These are phyloP conservation scores for Forsythia viridissima DNA, from an alignment of 257 asterid species.

Conservation along the genomic window DNA sequence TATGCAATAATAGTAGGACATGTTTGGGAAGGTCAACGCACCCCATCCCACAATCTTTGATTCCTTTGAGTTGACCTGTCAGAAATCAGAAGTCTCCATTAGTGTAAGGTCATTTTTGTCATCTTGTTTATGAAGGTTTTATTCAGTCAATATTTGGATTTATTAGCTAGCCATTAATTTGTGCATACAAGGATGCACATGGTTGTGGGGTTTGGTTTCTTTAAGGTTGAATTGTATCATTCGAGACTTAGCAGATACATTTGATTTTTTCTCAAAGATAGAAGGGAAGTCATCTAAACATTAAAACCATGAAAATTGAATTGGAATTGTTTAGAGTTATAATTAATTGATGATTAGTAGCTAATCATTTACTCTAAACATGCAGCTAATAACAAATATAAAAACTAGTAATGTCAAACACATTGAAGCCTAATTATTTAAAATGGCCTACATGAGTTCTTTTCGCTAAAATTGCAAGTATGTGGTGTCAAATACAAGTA, in stretches of 20 bases:
- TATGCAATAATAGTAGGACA: slow-evolving; percentile 16
- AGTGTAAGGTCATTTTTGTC: background rate
- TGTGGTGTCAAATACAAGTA: no score
- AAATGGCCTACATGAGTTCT: no score
- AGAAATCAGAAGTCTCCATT: slow-evolving; percentile 7
- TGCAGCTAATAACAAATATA: no score
- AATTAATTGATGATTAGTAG: no score
- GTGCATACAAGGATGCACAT: background rate
- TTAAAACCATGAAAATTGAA: background rate
- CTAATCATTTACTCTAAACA: no score
- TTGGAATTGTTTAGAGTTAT: background rate
- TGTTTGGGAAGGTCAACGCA: slow-evolving; percentile 26
- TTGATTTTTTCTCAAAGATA: background rate
- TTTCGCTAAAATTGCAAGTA: no score
- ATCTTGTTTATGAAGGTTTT: background rate
- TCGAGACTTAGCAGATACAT: background rate
- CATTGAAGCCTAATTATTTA: no score
- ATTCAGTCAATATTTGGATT: background rate
- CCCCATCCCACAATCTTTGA: slow-evolving; percentile 21
- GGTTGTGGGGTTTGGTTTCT: background rate
- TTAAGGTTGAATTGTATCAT: background rate
- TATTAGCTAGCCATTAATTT: background rate
- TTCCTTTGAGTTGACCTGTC: slow-evolving; percentile 32
- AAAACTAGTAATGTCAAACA: no score
- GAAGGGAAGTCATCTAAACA: background rate